These are phyloP conservation scores for Pyrus betulifolia DNA, from an alignment of 306 rosid species.

Conservation along the genomic window DNA sequence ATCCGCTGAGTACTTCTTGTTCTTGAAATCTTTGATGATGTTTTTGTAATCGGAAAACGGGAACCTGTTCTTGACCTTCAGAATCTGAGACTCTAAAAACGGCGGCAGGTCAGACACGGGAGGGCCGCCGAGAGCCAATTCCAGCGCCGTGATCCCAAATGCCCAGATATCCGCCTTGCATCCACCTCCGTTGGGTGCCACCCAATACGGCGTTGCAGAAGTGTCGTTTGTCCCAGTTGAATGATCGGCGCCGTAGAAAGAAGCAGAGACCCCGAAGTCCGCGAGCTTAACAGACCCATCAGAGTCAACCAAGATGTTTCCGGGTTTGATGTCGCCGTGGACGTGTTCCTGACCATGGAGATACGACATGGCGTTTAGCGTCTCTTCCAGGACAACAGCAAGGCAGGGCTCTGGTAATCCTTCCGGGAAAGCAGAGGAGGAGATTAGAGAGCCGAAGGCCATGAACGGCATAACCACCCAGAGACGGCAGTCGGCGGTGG, in stretches of 20 bases:
- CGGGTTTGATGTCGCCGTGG: constrained; percentile 65
- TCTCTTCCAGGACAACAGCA: constrained; percentile 41
- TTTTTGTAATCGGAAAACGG: too few species aligned
- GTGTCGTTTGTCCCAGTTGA: constrained; percentile 34
- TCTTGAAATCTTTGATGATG: too few species aligned
- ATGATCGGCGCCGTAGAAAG: constrained; percentile 37
- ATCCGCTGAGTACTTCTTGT: too few species aligned
- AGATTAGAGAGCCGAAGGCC: constrained; percentile 63
- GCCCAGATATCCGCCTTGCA: constrained; percentile 74
- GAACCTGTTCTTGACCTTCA: too few species aligned
- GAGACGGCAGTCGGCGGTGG: constrained; percentile 24
- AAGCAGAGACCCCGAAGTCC: constrained; percentile 53
- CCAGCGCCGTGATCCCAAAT: constrained; percentile 58
- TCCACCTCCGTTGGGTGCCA: constrained; percentile 59
- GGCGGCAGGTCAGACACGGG: constrained; percentile 44
- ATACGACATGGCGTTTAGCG: constrained; percentile 42
- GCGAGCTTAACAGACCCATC: constrained; percentile 52
- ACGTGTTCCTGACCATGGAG: constrained; percentile 67
- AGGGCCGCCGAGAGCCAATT: constrained; percentile 65
- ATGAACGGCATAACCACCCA: constrained; percentile 86
- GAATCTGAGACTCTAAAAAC: too few species aligned
- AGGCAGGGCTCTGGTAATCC: constrained; percentile 54
- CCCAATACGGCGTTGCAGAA: constrained; percentile 65
- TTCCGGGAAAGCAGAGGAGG: constrained; percentile 38
- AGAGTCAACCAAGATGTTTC: constrained; percentile 54